Percentiles rank a stretch among this genome's conserved stretches.
Conservation (phyloP, 106 monocot species). For the Iris macrosiphon region DNA sequence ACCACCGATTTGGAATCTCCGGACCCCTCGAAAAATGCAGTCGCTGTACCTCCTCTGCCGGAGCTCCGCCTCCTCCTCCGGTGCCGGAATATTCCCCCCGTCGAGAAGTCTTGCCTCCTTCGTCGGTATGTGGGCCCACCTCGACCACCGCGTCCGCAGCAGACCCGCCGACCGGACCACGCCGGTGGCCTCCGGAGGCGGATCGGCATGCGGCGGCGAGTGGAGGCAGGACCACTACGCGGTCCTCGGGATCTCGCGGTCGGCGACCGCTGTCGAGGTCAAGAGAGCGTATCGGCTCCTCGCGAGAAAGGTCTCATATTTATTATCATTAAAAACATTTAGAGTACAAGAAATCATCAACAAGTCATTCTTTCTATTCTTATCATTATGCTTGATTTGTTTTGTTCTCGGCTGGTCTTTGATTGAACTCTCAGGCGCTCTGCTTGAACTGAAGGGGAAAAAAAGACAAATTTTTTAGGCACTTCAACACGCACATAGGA, state of each 20-base stretch:
- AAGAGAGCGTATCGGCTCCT: slow-evolving; percentile 36
- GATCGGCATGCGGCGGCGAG: not conserved
- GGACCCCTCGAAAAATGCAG: too few species aligned
- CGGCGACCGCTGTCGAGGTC: slow-evolving; percentile 22
- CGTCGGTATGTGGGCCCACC: slow-evolving; percentile 5
- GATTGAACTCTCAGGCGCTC: too few species aligned
- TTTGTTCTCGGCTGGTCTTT: too few species aligned
- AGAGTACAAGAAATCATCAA: too few species aligned
- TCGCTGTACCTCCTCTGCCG: slow-evolving; percentile 5
- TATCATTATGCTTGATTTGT: too few species aligned
- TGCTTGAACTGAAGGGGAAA: too few species aligned
- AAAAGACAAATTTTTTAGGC: too few species aligned
- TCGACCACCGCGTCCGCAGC: not conserved
- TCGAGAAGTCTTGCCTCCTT: not conserved
- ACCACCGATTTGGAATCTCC: too few species aligned
- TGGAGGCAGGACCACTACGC: slow-evolving; percentile 28
- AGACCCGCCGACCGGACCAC: not conserved
- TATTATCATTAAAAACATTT: too few species aligned
- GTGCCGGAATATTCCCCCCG: slow-evolving; percentile 1
- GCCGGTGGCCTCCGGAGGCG: slow-evolving; percentile 3
- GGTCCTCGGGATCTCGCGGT: slow-evolving; percentile 22
- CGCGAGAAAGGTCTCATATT: slow-evolving; percentile 45
- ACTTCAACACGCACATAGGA: too few species aligned
- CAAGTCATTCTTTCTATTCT: too few species aligned
- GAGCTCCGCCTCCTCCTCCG: slow-evolving; percentile 8